Evolutionary conservation across 2,329 filamentous ascomycete species (phyloP), one percentile per base, ranked within the genome.

Genomic region (Colletotrichum caudatum): DNA sequence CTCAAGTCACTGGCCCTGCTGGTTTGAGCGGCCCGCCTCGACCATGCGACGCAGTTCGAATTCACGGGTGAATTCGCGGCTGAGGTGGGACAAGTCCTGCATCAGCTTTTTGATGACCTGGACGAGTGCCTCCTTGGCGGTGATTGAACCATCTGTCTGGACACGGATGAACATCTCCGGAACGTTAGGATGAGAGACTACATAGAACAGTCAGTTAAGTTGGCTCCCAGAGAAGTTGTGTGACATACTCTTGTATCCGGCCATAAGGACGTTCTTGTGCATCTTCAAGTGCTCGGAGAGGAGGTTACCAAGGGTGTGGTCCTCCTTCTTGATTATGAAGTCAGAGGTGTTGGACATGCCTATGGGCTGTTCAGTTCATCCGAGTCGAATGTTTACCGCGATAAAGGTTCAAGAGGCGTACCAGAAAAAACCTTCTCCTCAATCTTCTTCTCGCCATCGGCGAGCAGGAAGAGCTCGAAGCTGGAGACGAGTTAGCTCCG

Each of bases 281-380:
- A 93, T 91, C 84, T 96, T 91, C 69, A 99, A 92, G 77, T 95
- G 93, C 78, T 94, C 91, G 59, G 92, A 89, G 68, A 99, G 88
- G 67, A 99, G 88, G 81, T 99, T 98, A 77, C 92, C 96, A 35
- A 99, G 89, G 1, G 95, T 98, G 83, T 98, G 95, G 77, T 99
- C 96, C 82, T 99, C 96, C 82, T 98, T 98, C 83, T 94, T 94
- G 83, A 99, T 91, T 71, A 94, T 91, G 84, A 99, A 99, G 82
- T 98, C 93, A 12, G 94, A 93, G n/a, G 93, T 94, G 80, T 97
- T 97, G 29, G 95, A 94, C 80, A 97, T 94, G 78, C 94, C 94
- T 96, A 35, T 23, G 29, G 11, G n/a, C 33, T 23, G 26, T 44
- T 51, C 46, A 62, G 67, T 14, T 39, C 23, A 54, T 48, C 20